Base-by-base conservation (phyloP, 768 basidiomycete genomes). In the Boletus patriciae region DNA sequence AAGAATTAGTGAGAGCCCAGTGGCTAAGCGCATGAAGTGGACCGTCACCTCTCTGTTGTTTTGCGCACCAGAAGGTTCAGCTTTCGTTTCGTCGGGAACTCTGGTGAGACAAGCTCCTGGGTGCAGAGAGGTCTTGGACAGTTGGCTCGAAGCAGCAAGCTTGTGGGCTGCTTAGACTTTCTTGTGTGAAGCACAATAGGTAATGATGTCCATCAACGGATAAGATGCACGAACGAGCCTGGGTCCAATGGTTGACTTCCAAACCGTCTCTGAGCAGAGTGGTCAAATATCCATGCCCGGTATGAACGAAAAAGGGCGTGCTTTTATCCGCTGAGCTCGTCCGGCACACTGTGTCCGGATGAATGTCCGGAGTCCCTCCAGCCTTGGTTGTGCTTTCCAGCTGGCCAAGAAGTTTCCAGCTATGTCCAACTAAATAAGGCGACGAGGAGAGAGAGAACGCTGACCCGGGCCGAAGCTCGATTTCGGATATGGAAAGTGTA, bases 401-500 rank as follows among this genome's bases (percentile, higher is more conserved):
- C 38, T 34, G 46, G 42, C 9, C 34, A 41, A 31, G 41, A 27
- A 4, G 23, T 46, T 58, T 50, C 23, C 29, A 19, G 49, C 19
- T 4, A 10, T 1, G 42, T 49, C 49, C 36, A 43, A 43, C 44
- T 25, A 58, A 50, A 53, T 42, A 59, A 61, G 45, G 54, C 29
- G 37, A 41, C 31, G n/a, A 44, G 31, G 19, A 40, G 44, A 53
- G 40, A 4, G 1, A 36, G 19, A 25, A 15, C 9, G 13, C 7
- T 34, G 4, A 10, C 19, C 9, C 6, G 25, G 18, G 18, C 11
- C 27, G 31, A 31, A 16, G 15, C 6, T 36, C 15, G 15, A n/a
- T 40, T 40, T 40, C 38, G 38, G 41, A 55, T 62, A 60, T 62
- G 54, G 70, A 57, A 71, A 52, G 49, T 16, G 54, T 62, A 64